Base-by-base conservation (phyloP, 2,329 filamentous ascomycete genomes). In the Aspergillus flavus region DNA sequence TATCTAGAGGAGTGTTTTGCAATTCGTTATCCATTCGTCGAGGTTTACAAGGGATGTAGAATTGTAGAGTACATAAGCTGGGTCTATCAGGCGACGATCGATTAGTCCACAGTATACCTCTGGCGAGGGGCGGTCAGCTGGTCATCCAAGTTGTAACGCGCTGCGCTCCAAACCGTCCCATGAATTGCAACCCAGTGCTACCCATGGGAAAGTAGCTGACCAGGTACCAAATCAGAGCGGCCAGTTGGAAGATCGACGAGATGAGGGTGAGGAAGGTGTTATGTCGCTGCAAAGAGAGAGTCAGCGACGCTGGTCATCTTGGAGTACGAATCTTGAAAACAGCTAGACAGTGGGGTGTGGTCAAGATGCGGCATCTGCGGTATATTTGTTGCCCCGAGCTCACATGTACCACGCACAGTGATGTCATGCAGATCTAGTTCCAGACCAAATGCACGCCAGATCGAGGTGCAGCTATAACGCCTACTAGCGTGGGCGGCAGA, bases 171-270 rank as follows among this genome's bases (percentile, higher is more conserved):
- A 97, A 95, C 3, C 88, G 89, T 50, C 93, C 92, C 62, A 93
- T 93, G 69, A 97, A 87, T 64, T 94, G 90, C 68, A 99, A 81
- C 48, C 95, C 93, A 61, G 90, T 91, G 62, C 91, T 92, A 46
- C 95, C 95, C 94, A 98, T 97, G 30, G 95, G 95, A 73, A 98
- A 98, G 79, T 99, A 99, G 80, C 92, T 96, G 78, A 98, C 89
- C 54, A 97, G 85, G 80, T 98, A 98, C 94, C 94, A 98, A 54
- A 92, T 68, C 67, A 98, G 83, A 66, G 91, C 91, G 59, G 89
- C 89, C 60, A 98, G 84, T 77, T 99, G 95, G 70, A 94, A 82
- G 64, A 97, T 85, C 65, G 92, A 89, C 26, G 93, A 91, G 67
- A 97, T 82, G 60, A 98, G 83, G 19, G 95, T 98, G 68, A 98